A percentile compares a stretch with the other conserved stretches of the same genome.
phyloP scores from a whole-genome alignment of 2,329 filamentous ascomycete genomes.

The Cercospora canescens region DNA sequence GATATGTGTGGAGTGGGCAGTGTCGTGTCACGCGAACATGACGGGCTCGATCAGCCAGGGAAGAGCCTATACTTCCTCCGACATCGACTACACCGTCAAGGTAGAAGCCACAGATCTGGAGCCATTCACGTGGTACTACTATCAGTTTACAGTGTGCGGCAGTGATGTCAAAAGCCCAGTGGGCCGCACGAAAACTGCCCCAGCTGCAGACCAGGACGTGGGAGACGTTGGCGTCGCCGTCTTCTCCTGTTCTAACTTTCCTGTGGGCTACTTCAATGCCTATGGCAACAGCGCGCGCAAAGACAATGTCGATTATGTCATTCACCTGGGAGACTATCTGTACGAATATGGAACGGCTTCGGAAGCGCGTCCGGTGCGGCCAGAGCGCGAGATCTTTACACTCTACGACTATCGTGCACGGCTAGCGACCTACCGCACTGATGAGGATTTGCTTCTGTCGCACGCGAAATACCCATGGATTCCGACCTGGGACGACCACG shows the following conservation, averaged over 20 bases:
- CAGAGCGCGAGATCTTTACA: slow-evolving; percentile 41
- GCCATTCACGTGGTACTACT: slow-evolving; percentile 32
- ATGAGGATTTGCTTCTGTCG: slow-evolving; percentile 42
- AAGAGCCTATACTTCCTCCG: slow-evolving; percentile 30
- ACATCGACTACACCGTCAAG: slow-evolving; percentile 34
- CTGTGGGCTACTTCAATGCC: slow-evolving; percentile 30
- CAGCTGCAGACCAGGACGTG: slow-evolving; percentile 26
- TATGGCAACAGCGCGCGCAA: slow-evolving; percentile 31
- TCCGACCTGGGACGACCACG: slow-evolving; percentile 41
- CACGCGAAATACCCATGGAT: slow-evolving; percentile 47
- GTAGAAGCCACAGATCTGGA: slow-evolving; percentile 27
- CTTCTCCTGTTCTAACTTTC: slow-evolving; percentile 32
- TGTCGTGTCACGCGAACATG: slow-evolving; percentile 21
- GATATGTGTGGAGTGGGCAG: slow-evolving; percentile 25
- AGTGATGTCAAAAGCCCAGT: slow-evolving; percentile 26
- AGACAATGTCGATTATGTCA: slow-evolving; percentile 44
- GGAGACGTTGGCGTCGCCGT: slow-evolving; percentile 28
- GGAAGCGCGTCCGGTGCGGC: slow-evolving; percentile 30
- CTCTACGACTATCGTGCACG: slow-evolving; percentile 48
- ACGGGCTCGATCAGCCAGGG: slow-evolving; percentile 21
- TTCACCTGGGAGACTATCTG: slow-evolving; percentile 20
- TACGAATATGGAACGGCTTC: slow-evolving; percentile 4
- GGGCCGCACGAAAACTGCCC: slow-evolving; percentile 32
- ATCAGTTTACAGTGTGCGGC: slow-evolving; percentile 30
- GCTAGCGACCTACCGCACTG: slow-evolving; percentile 43